Evolutionary conservation across 2,329 filamentous ascomycete genomes (phyloP).

Genomic region (Calonectria pseudoreteaudii): DNA sequence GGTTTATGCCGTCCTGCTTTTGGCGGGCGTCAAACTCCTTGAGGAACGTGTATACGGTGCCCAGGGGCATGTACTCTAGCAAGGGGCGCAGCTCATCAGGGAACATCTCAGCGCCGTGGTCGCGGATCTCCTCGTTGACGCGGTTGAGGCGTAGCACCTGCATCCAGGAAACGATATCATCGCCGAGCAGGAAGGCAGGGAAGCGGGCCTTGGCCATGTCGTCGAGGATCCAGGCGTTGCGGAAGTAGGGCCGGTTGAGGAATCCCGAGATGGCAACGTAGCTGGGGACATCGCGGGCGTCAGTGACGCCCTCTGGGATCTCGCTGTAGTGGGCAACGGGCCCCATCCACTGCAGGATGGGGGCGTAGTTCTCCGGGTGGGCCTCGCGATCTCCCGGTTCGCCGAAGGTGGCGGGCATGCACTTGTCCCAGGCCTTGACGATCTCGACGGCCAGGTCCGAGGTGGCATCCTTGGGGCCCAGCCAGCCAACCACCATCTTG

Average conservation of each 20-base stretch:
- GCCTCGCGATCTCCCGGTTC: slow-evolving; percentile 37
- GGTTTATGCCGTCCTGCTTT: slow-evolving; percentile 20
- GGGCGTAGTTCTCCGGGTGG: slow-evolving; percentile 36
- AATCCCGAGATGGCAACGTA: slow-evolving; percentile 37
- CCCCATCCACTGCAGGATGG: slow-evolving; percentile 37
- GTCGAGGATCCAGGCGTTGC: slow-evolving; percentile 39
- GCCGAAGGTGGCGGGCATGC: slow-evolving; percentile 36
- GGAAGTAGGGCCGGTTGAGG: slow-evolving; percentile 37
- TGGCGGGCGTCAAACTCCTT: slow-evolving; percentile 38
- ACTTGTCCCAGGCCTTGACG: slow-evolving; percentile 37
- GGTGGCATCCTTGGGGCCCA: slow-evolving; percentile 33
- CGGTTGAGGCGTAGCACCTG: slow-evolving; percentile 39
- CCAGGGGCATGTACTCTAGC: slow-evolving; percentile 37
- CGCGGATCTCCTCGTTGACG: slow-evolving; percentile 39
- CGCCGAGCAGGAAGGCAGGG: slow-evolving; percentile 36
- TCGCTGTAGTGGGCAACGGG: slow-evolving; percentile 38
- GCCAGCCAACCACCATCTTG: slow-evolving; percentile 37
- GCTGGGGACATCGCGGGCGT: slow-evolving; percentile 36
- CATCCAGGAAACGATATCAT: slow-evolving; percentile 41
- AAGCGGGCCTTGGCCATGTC: slow-evolving; percentile 38
- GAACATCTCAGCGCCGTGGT: slow-evolving; percentile 38
- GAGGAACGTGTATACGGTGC: slow-evolving; percentile 37
- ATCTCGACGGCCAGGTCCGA: slow-evolving; percentile 39
- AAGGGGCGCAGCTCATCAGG: slow-evolving; percentile 32
- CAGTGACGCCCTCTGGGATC: slow-evolving; percentile 37